These are phyloP conservation scores for Silene latifolia DNA, from an alignment of 148 eudicot genomes.

Conservation along the genomic window DNA sequence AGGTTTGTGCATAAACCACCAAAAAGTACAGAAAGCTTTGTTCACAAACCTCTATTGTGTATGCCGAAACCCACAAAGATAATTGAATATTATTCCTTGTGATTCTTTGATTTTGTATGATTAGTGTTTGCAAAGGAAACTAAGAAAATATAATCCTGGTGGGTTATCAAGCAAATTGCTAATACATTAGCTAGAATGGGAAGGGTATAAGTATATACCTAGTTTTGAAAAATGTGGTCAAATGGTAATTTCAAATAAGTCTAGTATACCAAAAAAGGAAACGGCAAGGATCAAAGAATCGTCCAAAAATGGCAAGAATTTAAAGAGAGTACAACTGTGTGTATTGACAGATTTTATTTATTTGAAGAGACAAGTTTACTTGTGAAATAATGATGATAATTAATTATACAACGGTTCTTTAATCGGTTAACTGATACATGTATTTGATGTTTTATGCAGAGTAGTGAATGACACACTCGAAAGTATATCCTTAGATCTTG, in stretches of 20 bases:
- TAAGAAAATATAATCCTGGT: no score
- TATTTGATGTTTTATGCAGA: conserved; percentile 43
- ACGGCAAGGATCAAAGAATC: background rate
- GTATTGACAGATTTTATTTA: background rate
- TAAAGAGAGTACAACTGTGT: background rate
- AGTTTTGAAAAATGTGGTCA: background rate
- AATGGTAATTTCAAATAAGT: background rate
- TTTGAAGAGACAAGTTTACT: background rate
- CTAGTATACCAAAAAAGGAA: background rate
- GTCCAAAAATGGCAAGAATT: background rate
- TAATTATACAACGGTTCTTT: background rate
- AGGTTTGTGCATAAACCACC: no score
- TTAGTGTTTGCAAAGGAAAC: no score
- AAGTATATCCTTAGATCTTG: conserved; percentile 78
- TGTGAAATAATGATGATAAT: background rate
- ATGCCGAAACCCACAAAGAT: no score
- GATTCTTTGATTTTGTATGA: no score
- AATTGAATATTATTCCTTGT: no score
- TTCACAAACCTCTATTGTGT: no score
- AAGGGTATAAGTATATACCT: background rate
- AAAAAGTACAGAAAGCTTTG: no score
- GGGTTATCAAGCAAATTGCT: background rate
- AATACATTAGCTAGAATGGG: no score
- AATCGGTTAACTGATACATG: conserved; percentile 2
- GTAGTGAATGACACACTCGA: conserved; percentile 86